Evolutionary conservation across 1,139 yeast genomes (phyloP), one percentile per base, ranked within the genome.

Genomic region (Nakaseomyces kungkrabaensis): DNA sequence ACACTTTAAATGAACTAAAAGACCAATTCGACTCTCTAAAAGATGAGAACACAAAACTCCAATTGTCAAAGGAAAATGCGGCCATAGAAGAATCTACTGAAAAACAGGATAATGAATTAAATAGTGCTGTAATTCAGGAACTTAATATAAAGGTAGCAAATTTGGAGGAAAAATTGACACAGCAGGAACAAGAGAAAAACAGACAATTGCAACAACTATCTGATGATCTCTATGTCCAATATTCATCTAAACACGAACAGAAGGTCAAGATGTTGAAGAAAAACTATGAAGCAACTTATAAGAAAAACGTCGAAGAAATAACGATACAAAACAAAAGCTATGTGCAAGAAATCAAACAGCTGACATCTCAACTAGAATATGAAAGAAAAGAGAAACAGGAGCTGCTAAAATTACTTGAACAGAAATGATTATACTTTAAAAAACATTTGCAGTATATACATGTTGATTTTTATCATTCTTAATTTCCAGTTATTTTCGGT

Each of bases 171-270:
- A 56, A 70, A 43, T 49, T 71, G n/a, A 60, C 58, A 26, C 65
- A 63, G 2, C 57, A 51, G 53, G 56, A 56, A 34, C 52, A 55
- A 10, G 76, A 74, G n/a, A 69, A 77, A 3, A 78, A 74, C 52
- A 69, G 72, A 46, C 73, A 77, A 54, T 67, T 82, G 33, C 78
- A 79, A 52, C 74, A 75, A 55, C 68, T 83, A 41, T 82, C 88
- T 0, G 82, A 80, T 53, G 85, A 81, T 56, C 69, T 84, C 11
- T 84, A 83, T 59, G 71, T 75, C 26, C 87, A 82, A 59, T 84
- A 84, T 61, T 75, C 85, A 3, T 77, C 80, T 48, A 84, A 84
- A 60, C 92, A 85, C 60, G 84, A 78, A 56, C 75, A 76, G 52
- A 83, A 83, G 58, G 82, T 81, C 5, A 71, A 71, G 27, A 73